Evolutionary conservation across 1,284 basidiomycete species (phyloP).

Genomic region (Rhodotorula sp.): DNA sequence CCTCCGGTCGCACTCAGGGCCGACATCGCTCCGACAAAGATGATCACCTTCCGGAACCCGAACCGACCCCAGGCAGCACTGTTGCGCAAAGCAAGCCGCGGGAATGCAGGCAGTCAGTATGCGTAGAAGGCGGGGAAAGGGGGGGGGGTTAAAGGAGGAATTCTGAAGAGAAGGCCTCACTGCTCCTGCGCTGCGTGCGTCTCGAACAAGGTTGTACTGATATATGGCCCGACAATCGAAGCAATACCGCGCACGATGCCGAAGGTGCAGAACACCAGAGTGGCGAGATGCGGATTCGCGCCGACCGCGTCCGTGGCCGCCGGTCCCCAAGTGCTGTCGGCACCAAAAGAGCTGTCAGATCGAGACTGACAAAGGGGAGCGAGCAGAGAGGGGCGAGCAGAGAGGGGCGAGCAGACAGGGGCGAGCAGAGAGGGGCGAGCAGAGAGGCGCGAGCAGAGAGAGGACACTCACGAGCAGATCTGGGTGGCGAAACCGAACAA

Average conservation of each 20-base stretch:
- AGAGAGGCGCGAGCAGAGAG: not conserved
- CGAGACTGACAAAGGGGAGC: no score
- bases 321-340: slow-evolving; percentile 20
- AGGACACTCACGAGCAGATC: slow-evolving; percentile 12
- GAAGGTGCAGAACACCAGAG: slow-evolving; percentile 24
- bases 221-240: slow-evolving; percentile 20
- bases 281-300: slow-evolving; percentile 25
- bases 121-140: not conserved
- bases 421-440: not conserved
- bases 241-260: slow-evolving; percentile 30
- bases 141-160: not conserved
- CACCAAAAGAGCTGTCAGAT: no score
- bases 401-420: no score
- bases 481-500: slow-evolving; percentile 19
- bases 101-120: no score
- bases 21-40: slow-evolving; percentile 31
- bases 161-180: slow-evolving; percentile 8
- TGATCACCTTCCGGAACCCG: slow-evolving; percentile 29
- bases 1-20: slow-evolving; percentile 4
- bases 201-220: slow-evolving; percentile 25
- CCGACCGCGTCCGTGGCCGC: slow-evolving; percentile 24
- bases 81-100: not conserved
- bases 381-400: no score
- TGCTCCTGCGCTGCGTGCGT: not conserved
- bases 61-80: slow-evolving; percentile 23